phyloP scores from a whole-genome alignment of 129 eudicot species.

The Flaveria brownii region DNA sequence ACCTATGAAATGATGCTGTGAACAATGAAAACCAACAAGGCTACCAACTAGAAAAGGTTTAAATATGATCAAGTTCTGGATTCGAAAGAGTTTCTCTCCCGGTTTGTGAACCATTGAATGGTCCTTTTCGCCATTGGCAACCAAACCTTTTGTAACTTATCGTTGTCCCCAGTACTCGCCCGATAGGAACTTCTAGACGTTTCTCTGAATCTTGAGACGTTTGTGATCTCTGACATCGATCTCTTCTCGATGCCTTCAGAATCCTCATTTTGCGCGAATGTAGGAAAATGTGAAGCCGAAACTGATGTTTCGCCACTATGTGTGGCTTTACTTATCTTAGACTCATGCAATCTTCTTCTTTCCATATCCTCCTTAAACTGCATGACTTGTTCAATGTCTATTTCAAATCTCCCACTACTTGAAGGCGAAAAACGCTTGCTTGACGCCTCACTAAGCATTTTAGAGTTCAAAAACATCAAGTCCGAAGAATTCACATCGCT shows the following conservation, averaged over 20 bases:
- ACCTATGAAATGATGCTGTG: background rate
- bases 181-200: slow-evolving; percentile 13
- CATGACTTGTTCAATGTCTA: slow-evolving; percentile 32
- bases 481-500: slow-evolving; percentile 62
- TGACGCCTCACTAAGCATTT: slow-evolving; percentile 53
- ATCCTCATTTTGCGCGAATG: background rate
- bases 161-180: slow-evolving; percentile 31
- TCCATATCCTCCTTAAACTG: slow-evolving; percentile 57
- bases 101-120: slow-evolving; percentile 53
- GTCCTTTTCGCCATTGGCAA: slow-evolving; percentile 59
- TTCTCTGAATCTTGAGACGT: slow-evolving; percentile 48
- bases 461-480: slow-evolving; percentile 49
- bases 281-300: slow-evolving; percentile 27
- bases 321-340: slow-evolving; percentile 25
- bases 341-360: slow-evolving; percentile 39
- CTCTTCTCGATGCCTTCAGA: slow-evolving; percentile 40
- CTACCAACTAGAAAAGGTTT: slow-evolving; percentile 1
- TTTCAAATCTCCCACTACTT: slow-evolving; percentile 36
- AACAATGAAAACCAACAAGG: background rate
- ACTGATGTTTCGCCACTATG: slow-evolving; percentile 27
- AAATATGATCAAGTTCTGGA: slow-evolving; percentile 24
- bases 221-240: slow-evolving; percentile 61
- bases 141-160: slow-evolving; percentile 46
- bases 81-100: slow-evolving; percentile 36
- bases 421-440: slow-evolving; percentile 41